Conservation (phyloP, 306 rosid genomes). For the Cicer pinnatifidum region DNA sequence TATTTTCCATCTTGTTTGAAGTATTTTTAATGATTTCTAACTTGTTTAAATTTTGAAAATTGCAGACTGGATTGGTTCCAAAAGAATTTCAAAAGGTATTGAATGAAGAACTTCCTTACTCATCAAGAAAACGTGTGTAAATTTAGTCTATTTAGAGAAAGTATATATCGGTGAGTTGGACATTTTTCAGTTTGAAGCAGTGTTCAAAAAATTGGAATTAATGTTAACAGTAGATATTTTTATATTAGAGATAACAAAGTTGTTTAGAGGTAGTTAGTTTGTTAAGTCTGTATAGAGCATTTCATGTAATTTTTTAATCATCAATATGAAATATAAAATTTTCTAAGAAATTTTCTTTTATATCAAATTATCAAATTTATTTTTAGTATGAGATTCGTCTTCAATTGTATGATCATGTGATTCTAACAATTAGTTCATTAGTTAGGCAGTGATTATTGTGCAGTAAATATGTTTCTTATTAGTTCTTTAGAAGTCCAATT, state of each 20-base stretch:
- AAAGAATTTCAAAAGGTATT: slow-evolving; percentile 40
- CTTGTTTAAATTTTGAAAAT: slow-evolving; percentile 10
- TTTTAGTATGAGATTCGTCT: too few relatives aligned
- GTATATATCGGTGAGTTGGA: slow-evolving; percentile 53
- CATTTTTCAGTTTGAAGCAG: slow-evolving; percentile 1
- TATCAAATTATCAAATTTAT: too few relatives aligned
- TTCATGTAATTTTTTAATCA: too few relatives aligned
- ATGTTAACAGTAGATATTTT: too few relatives aligned
- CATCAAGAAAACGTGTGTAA: slow-evolving; percentile 48
- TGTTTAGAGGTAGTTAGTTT: too few relatives aligned
- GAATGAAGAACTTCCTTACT: slow-evolving; percentile 49
- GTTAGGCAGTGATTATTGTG: neutral
- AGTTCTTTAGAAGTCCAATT: too few relatives aligned
- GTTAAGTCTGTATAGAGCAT: too few relatives aligned
- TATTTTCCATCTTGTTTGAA: neutral
- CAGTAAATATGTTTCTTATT: neutral
- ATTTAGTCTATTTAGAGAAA: slow-evolving; percentile 50
- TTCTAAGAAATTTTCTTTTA: too few relatives aligned
- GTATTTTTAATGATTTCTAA: neutral
- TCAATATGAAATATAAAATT: too few relatives aligned
- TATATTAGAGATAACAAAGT: too few relatives aligned
- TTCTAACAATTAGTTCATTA: neutral
- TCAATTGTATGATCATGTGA: too few relatives aligned
- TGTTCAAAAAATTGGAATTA: neutral
- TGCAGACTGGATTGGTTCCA: slow-evolving; percentile 50